Evolutionary conservation across 495 filamentous ascomycete genomes (phyloP).

Genomic region (Saxophila tyrrhenica): DNA sequence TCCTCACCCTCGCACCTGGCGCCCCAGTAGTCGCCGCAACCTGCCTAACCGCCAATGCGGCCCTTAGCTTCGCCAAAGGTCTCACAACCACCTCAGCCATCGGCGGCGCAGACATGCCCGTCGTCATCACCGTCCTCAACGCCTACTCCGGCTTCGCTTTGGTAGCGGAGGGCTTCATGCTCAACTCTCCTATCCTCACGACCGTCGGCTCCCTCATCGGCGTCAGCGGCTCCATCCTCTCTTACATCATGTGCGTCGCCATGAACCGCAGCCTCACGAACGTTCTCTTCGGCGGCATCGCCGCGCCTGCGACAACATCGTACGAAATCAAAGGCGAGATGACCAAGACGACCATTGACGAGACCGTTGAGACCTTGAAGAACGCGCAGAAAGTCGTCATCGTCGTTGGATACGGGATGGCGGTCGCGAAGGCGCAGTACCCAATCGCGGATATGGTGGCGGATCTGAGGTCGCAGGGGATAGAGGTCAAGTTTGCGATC

Average conservation of each 20-base stretch:
- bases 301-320: constrained; percentile 45
- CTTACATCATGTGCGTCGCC: constrained; percentile 70
- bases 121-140: constrained; percentile 76
- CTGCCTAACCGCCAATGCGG: constrained; percentile 59
- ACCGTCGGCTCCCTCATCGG: constrained; percentile 72
- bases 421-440: constrained; percentile 77
- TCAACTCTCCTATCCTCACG: constrained; percentile 69
- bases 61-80: constrained; percentile 67
- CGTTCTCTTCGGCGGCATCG: constrained; percentile 69
- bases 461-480: constrained; percentile 55
- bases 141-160: constrained; percentile 77
- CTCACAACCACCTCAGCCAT: constrained; percentile 73
- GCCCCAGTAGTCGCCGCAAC: constrained; percentile 60
- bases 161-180: constrained; percentile 75
- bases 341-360: constrained; percentile 61
- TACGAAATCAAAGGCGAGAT: constrained; percentile 64
- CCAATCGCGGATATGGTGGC: constrained; percentile 65
- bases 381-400: constrained; percentile 71
- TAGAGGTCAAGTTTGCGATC: constrained; percentile 76
- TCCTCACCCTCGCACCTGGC: constrained; percentile 63
- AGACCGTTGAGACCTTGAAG: constrained; percentile 56
- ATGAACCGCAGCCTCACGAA: constrained; percentile 77
- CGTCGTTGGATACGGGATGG: constrained; percentile 78
- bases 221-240: constrained; percentile 69
- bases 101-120: constrained; percentile 62